Base-by-base conservation (phyloP, 768 basidiomycete species). In the Russula abietina region DNA sequence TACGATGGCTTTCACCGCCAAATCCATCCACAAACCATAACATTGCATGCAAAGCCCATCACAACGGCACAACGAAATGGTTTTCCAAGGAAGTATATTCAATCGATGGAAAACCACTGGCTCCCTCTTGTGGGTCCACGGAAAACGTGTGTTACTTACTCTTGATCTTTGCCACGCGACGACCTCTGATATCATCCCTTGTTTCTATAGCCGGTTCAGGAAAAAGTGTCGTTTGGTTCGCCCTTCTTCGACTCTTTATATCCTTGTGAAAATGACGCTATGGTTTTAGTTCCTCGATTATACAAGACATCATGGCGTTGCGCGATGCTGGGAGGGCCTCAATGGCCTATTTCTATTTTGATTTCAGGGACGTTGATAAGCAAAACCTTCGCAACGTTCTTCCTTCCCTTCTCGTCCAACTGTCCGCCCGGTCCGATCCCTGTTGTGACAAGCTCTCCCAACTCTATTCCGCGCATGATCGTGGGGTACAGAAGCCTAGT, bases 1-100 rank as follows among this genome's bases (percentile, higher is more conserved):
- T 26, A 28, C 33, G 24, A 58, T 58, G 57, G 57, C 55, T 56
- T 65, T 80, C 80, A 60, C 84, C 80, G 1, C 56, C 46, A 49
- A 36, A 58, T 39, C 57, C 57, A 10, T 48, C 36, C 19, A 36
- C 10, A 2, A 58, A 58, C 9, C 32, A 36, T 46, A 33, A 58
- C 36, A 38, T 17, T 9, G 24, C 36, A 1, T n/a, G 33, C 46
- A 32, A 28, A 3, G 46, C 36, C 17, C 33, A 32, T 22, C 43
- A 38, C 5, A 9, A 14, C 6, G 57, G 46, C 11, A 48, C 46
- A 4, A 22, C 46, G 12, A 3, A 24, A 24, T 48, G 46, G 46
- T 24, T 48, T 48, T 48, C 24, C 46, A 14, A 48, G 46, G 46
- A 12, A 26, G 16, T 28, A 49, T 28, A 26, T 49, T 28, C 10